Conservation (phyloP, 352 stramenopile genomes). For the Phytophthora sansomeana region DNA sequence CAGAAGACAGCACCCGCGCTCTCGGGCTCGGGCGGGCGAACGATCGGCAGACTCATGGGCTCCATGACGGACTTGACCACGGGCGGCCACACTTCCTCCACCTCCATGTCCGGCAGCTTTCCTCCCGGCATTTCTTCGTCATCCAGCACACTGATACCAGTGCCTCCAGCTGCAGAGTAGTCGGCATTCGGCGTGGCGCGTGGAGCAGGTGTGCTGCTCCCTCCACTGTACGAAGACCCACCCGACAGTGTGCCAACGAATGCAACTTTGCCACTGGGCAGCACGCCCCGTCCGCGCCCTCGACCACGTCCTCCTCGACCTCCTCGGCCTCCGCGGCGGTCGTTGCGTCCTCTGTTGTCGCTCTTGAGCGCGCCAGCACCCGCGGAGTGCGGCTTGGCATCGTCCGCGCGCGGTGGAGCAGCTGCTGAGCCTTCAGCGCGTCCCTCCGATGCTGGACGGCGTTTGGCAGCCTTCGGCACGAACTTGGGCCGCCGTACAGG, state of each 20-base stretch:
- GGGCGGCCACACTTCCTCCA: slow-evolving; percentile 84
- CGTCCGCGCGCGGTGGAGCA: slow-evolving; percentile 11
- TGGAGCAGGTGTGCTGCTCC: slow-evolving; percentile 41
- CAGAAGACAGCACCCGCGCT: slow-evolving; percentile 73
- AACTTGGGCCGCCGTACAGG: slow-evolving; percentile 77
- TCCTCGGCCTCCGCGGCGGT: slow-evolving; percentile 49
- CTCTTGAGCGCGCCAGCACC: slow-evolving; percentile 32
- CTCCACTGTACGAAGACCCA: slow-evolving; percentile 78
- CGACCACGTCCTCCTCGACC: slow-evolving; percentile 57
- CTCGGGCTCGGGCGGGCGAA: slow-evolving; percentile 67
- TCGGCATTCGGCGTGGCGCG: slow-evolving; percentile 35
- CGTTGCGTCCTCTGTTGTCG: slow-evolving; percentile 46
- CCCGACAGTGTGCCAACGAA: slow-evolving; percentile 87
- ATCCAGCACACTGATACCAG: slow-evolving; percentile 87
- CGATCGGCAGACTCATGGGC: slow-evolving; percentile 82
- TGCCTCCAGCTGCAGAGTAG: slow-evolving; percentile 75
- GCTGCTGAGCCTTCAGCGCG: slow-evolving; percentile 12
- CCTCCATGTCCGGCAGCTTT: slow-evolving; percentile 58
- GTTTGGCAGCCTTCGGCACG: slow-evolving; percentile 75
- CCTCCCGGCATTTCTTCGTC: slow-evolving; percentile 66
- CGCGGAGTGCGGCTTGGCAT: slow-evolving; percentile 33
- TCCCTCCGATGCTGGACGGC: slow-evolving; percentile 48
- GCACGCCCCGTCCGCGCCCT: slow-evolving; percentile 54
- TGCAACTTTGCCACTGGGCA: slow-evolving; percentile 71
- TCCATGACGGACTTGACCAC: slow-evolving; percentile 84